Evolutionary conservation across 306 rosid species (phyloP).

Genomic region (Cucurbita moschata): DNA sequence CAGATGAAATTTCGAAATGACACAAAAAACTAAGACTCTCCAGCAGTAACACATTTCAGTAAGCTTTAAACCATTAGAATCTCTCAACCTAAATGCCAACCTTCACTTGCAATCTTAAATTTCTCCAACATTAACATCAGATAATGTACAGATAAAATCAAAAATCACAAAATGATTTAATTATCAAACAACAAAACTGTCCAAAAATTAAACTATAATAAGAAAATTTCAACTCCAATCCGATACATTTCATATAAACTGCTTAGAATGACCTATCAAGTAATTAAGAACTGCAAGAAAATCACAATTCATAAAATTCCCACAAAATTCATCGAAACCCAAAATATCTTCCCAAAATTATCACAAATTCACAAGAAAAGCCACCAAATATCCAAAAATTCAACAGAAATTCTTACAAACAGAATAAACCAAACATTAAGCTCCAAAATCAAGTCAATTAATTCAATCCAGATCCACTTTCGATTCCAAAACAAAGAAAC

Average conservation of each 20-base stretch:
- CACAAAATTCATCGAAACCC: not conserved
- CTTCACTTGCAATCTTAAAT: not conserved
- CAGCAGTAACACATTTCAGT: not conserved
- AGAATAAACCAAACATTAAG: not conserved
- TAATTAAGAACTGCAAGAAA: not conserved
- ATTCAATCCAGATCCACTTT: conserved; percentile 3
- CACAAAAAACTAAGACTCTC: not conserved
- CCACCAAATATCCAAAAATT: not conserved
- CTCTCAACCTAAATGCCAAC: not conserved
- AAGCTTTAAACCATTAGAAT: not conserved
- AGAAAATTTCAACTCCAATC: not conserved
- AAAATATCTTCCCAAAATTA: not conserved
- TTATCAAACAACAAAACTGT: not conserved
- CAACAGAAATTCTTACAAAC: not conserved
- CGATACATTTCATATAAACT: not conserved
- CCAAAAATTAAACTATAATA: not conserved
- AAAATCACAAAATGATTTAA: not conserved
- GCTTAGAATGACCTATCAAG: not conserved
- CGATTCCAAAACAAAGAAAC: not conserved
- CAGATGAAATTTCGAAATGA: not conserved
- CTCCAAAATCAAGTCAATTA: not conserved
- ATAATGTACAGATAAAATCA: not conserved
- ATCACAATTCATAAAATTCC: not conserved
- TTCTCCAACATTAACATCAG: not conserved
- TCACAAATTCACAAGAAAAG: not conserved